Percentiles rank a stretch among this genome's conserved stretches.
These are phyloP conservation scores for Leishmania major DNA, from an alignment of 208 protist species.

Conservation along the genomic window DNA sequence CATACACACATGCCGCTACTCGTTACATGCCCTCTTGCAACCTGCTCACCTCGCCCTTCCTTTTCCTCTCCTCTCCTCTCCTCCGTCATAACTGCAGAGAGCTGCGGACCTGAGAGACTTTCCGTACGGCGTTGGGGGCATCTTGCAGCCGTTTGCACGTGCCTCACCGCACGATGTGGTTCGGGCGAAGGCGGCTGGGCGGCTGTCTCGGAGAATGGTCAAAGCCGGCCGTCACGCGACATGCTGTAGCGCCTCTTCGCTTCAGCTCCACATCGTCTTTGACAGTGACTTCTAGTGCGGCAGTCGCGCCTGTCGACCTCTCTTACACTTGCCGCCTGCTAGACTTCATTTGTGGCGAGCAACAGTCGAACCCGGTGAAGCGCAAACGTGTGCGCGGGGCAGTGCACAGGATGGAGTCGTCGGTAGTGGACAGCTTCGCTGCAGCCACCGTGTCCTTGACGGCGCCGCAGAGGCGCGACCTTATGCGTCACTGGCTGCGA, in stretches of 20 bases:
- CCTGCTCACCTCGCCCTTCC: background rate
- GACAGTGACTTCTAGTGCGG: background rate
- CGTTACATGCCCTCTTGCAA: too few species aligned
- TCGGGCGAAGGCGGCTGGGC: conserved; percentile 2
- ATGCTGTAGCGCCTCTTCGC: background rate
- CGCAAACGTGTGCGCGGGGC: conserved; percentile 52
- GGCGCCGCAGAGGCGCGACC: conserved; percentile 4
- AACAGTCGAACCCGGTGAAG: conserved; percentile 21
- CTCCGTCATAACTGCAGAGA: background rate
- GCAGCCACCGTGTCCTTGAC: conserved; percentile 10
- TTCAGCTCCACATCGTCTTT: background rate
- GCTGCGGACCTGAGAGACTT: background rate
- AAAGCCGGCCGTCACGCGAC: background rate
- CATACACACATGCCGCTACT: background rate
- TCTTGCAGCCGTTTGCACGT: background rate
- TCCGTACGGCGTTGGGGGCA: background rate
- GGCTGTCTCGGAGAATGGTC: background rate
- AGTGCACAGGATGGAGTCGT: conserved; percentile 51
- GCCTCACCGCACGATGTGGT: background rate
- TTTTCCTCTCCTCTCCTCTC: background rate
- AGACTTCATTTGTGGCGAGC: conserved; percentile 7
- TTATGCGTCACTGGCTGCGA: conserved; percentile 23
- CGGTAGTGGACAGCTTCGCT: conserved; percentile 53
- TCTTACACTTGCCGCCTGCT: conserved; percentile 31
- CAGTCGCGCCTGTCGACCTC: conserved; percentile 1